Evolutionary conservation across 306 rosid species (phyloP), one percentile per base, ranked within the genome.

Genomic region (Gillenia trifoliata): DNA sequence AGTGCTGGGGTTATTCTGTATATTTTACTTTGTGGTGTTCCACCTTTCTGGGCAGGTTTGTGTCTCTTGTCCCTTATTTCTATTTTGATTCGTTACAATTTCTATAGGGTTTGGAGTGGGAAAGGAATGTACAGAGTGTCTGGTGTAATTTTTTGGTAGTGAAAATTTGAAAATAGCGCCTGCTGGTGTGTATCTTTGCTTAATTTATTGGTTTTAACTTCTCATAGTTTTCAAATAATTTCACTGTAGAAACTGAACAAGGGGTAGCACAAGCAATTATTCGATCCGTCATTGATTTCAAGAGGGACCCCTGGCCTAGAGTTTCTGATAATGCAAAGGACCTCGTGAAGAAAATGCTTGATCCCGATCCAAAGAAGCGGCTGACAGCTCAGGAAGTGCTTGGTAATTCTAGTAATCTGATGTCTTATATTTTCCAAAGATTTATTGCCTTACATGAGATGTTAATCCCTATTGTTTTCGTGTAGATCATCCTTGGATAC

Each of bases 31-130:
- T 83, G 89, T 78, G 97, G 97, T 34, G 90, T 81, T 70, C 97
- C 97, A 38, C 97, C 96, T 38, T 92, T 92, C 74, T 92, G 98
- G 98, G 98, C 97, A 77, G 98, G 98, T 93, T 65, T 74, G 88
- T 72, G 62, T 70, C 66, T 55, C 66, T 38, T n/a, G 50, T 17
- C 61, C 19, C 50, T 5, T 66, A 4, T 6, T 72, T 23, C 11
- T 6, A 20, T 49, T 34, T 55, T 60, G 62, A 47, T 19, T 61
- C 60, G 16, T 33, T 63, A 47, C 16, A 33, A 52, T 16, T 2
- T 43, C 12, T 47, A 5, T 68, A 33, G 33, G 59, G 20, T 56
- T 28, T 73, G 19, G 12, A 74, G 19, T 6, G 19, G 38, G 38
- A 54, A 15, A 66, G 19, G 20, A 54, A 19, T 60, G 22, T 41